Percentiles rank a stretch among this genome's conserved stretches.
These are phyloP conservation scores for Pythium sp. DNA, from an alignment of 352 stramenopile genomes.

Conservation along the genomic window DNA sequence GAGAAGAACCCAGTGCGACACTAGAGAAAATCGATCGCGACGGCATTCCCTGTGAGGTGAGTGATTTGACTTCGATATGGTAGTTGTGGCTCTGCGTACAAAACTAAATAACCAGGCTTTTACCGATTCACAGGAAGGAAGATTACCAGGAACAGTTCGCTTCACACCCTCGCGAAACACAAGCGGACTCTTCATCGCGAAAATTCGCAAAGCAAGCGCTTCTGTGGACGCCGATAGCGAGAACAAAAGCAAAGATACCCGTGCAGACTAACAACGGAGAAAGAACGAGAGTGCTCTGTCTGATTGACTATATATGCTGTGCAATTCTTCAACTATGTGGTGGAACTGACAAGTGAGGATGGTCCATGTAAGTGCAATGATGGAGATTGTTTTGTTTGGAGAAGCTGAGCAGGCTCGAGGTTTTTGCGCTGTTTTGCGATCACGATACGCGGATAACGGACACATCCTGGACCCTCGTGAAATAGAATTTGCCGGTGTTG, in stretches of 20 bases:
- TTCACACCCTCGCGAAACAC: constrained; percentile 72
- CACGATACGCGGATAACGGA: neutral
- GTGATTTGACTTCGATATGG: neutral
- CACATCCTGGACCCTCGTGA: too few relatives aligned
- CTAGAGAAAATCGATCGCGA: constrained; percentile 37
- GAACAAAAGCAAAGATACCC: neutral
- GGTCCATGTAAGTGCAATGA: neutral
- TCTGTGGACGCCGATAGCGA: neutral
- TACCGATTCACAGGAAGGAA: constrained; percentile 33
- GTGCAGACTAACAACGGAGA: neutral
- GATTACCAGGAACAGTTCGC: constrained; percentile 48
- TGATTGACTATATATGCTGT: neutral
- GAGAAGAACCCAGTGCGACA: constrained; percentile 31
- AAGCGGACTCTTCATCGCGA: constrained; percentile 73
- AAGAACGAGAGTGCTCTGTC: neutral
- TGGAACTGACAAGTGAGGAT: neutral
- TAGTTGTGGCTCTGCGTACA: neutral
- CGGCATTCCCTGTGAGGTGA: constrained; percentile 52
- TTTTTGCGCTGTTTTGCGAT: neutral
- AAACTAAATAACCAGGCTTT: neutral
- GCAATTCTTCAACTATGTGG: neutral
- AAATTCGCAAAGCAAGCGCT: constrained; percentile 34
- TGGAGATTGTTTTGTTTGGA: neutral
- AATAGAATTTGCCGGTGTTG: neutral
- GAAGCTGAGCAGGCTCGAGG: neutral